Base-by-base conservation (phyloP, 768 basidiomycete genomes). In the Boletus rubescentipes region DNA sequence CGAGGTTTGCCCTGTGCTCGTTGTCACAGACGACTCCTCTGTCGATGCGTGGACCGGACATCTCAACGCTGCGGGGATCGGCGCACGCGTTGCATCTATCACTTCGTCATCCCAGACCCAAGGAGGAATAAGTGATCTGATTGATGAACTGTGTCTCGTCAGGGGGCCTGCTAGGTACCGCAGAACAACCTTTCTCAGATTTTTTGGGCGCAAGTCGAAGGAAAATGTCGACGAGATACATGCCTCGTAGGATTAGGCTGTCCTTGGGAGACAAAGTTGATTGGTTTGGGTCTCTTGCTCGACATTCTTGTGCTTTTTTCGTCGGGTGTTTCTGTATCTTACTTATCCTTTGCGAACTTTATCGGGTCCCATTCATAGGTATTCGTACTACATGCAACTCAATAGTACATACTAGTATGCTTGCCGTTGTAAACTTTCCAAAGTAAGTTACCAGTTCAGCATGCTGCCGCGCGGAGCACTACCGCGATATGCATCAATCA, bases 131-230 rank as follows among this genome's bases (percentile, higher is more conserved):
- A 15, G 15, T 10, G 31, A 30, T 26, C 16, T 48, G 30, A 51
- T 68, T 3, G 65, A 67, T 35, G 65, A 68, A 11, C 34, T 63
- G 0, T 67, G 66, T 50, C 61, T 67, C 5, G 57, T 67, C 35
- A 63, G 65, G 37, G 66, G 49, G 15, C 40, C 58, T 29, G 61
- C 56, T 8, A 65, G 58, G 48, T 57, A 54, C 35, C 55, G 57
- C 18, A 56, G 41, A 35, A 38, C 14, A 14, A 54, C 37, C 30
- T 12, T 68, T 29, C 43, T 68, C 23, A 54, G 35, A 32, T 49
- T 63, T 26, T 59, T 63, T 29, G 43, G 47, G 32, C 64, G 59
- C 21, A 54, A 21, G 48, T 2, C 26, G 20, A 68, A 31, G 44
- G 58, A 51, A 16, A 44, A 48, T 31, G n/a, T 15, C 7, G 40